These are phyloP conservation scores for Nakaseomyces sp. DNA, from an alignment of 1,139 yeast genomes.

Conservation along the genomic window DNA sequence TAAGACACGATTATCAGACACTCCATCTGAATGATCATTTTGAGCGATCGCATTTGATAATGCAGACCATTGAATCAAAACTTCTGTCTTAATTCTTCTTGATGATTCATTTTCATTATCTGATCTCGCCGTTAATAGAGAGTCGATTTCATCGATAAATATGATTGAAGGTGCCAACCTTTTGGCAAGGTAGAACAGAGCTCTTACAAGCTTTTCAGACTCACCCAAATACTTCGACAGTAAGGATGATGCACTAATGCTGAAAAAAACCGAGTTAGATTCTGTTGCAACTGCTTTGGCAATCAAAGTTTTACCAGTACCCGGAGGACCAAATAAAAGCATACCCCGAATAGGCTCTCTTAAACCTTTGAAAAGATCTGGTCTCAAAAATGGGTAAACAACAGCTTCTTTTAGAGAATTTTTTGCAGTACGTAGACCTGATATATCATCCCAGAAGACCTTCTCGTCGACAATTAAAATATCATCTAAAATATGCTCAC, in stretches of 20 bases:
- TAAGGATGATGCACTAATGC: conserved; percentile 53
- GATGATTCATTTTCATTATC: conserved; percentile 43
- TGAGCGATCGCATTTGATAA: conserved; percentile 47
- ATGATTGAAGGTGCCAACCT: conserved; percentile 39
- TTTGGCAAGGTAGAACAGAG: conserved; percentile 49
- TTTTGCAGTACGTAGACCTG: conserved; percentile 50
- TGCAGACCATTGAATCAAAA: conserved; percentile 59
- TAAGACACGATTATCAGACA: conserved; percentile 38
- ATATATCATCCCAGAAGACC: conserved; percentile 56
- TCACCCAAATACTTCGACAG: conserved; percentile 58
- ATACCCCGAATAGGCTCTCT: conserved; percentile 59
- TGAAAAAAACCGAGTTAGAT: conserved; percentile 54
- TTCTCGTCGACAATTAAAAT: conserved; percentile 51
- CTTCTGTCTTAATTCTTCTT: conserved; percentile 53
- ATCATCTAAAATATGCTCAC: conserved; percentile 38
- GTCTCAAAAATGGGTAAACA: conserved; percentile 56
- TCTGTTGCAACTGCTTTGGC: conserved; percentile 64
- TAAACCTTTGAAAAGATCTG: conserved; percentile 52
- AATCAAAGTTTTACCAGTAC: conserved; percentile 45
- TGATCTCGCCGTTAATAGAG: conserved; percentile 46
- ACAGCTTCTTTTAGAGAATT: conserved; percentile 55
- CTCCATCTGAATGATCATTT: conserved; percentile 17
- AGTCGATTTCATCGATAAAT: conserved; percentile 56
- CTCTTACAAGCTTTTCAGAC: conserved; percentile 52
- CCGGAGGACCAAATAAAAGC: conserved; percentile 56